phyloP scores from a whole-genome alignment of 169 alveolate genomes.

The Theileria luwenshuni region DNA sequence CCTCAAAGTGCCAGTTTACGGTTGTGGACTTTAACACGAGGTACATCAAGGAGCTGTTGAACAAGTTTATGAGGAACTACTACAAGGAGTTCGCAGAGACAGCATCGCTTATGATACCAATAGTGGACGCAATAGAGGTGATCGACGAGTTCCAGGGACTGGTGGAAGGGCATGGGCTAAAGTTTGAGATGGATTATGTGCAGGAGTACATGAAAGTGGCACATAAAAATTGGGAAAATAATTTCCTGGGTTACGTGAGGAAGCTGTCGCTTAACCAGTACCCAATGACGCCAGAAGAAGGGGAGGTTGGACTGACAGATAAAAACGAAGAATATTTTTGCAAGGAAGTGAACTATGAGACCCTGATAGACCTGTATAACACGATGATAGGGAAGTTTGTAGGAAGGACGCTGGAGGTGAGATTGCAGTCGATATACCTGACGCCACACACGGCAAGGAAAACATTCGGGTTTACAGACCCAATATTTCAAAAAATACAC shows the following conservation, averaged over 20 bases:
- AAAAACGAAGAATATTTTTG: background rate
- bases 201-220: constrained; percentile 5
- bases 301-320: background rate
- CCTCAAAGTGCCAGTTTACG: background rate
- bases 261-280: constrained; percentile 11
- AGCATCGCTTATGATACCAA: background rate
- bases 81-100: background rate
- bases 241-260: constrained; percentile 11
- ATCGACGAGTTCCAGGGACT: background rate
- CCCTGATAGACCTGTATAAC: background rate
- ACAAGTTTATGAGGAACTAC: background rate
- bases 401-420: no score
- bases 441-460: no score
- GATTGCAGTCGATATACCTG: background rate
- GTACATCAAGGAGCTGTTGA: background rate
- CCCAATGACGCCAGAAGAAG: background rate
- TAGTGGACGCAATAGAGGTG: background rate
- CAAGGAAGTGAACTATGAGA: background rate
- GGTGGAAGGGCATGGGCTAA: background rate
- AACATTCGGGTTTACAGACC: background rate
- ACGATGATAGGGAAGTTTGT: background rate
- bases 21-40: background rate
- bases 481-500: background rate
- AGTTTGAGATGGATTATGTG: background rate
- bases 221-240: constrained; percentile 9